These are phyloP conservation scores for Amoebophrya sp. DNA, from an alignment of 169 alveolate genomes.

Conservation along the genomic window DNA sequence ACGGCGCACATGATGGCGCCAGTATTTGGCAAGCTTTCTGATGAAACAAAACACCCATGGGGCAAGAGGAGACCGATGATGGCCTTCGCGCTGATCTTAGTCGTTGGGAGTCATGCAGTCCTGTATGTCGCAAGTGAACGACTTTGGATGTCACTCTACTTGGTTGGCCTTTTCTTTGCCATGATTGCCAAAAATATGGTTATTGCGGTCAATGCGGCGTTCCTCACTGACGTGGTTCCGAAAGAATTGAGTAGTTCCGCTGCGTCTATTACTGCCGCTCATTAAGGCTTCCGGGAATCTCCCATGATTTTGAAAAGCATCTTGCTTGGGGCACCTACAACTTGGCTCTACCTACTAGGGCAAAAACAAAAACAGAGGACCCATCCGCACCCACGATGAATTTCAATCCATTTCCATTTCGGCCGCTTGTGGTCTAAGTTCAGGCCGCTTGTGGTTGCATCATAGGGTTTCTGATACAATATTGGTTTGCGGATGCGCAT, in stretches of 20 bases:
- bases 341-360: neutral
- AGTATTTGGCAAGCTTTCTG: neutral
- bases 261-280: neutral
- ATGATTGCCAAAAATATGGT: neutral
- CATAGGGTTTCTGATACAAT: neutral
- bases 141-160: neutral
- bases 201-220: neutral
- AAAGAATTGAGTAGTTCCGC: neutral
- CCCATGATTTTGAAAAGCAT: neutral
- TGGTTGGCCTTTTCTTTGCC: neutral
- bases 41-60: neutral
- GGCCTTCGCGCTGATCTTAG: neutral
- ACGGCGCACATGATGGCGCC: neutral
- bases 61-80: neutral
- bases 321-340: neutral
- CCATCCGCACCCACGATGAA: neutral
- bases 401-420: too few relatives aligned
- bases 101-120: neutral
- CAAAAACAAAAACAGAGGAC: neutral
- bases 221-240: neutral
- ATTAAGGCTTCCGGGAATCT: neutral
- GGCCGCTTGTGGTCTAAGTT: too few relatives aligned
- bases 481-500: neutral
- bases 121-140: neutral
- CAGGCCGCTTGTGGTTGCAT: neutral